Percentiles rank a stretch among this genome's conserved stretches.
Evolutionary conservation across 2,329 filamentous ascomycete species (phyloP).

Genomic region (Alternaria consortialis): DNA sequence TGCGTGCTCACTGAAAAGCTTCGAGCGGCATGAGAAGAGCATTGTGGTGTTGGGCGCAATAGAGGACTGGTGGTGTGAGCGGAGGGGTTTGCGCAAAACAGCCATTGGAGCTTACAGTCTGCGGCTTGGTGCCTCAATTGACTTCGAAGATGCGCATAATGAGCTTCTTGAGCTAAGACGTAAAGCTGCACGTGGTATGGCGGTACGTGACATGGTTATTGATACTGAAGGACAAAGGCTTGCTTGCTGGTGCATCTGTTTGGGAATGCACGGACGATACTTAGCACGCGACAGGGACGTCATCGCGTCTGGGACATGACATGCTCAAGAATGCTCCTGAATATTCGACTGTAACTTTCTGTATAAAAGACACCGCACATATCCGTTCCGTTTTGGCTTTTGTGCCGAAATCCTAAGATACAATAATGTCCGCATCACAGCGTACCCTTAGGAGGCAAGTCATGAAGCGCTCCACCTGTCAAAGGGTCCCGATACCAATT

Average conservation of each 20-base stretch:
- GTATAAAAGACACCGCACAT: background rate
- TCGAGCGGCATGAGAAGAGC: slow-evolving; percentile 21
- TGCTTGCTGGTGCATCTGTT: slow-evolving; percentile 8
- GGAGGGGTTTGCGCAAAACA: slow-evolving; percentile 3
- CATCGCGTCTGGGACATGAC: slow-evolving; percentile 5
- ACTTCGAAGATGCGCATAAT: slow-evolving; percentile 19
- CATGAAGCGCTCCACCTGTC: slow-evolving; percentile 5
- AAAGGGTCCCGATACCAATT: slow-evolving; percentile 60
- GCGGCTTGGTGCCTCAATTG: slow-evolving; percentile 38
- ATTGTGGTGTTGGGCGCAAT: slow-evolving; percentile 18
- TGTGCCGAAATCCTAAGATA: background rate
- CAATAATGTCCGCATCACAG: background rate
- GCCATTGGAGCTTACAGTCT: slow-evolving; percentile 32
- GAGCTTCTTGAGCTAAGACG: slow-evolving; percentile 28
- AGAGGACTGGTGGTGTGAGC: slow-evolving; percentile 24
- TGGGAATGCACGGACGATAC: slow-evolving; percentile 12
- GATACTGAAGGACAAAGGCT: background rate
- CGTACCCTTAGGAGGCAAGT: background rate
- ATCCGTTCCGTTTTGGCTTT: background rate
- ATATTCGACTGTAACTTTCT: background rate
- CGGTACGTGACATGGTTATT: slow-evolving; percentile 37
- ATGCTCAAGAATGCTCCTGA: background rate
- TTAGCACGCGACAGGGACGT: slow-evolving; percentile 12
- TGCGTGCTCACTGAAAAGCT: slow-evolving; percentile 55
- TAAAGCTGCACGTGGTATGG: slow-evolving; percentile 34